phyloP scores from a whole-genome alignment of 306 rosid species.

The Chamaecrista fasciculata region DNA sequence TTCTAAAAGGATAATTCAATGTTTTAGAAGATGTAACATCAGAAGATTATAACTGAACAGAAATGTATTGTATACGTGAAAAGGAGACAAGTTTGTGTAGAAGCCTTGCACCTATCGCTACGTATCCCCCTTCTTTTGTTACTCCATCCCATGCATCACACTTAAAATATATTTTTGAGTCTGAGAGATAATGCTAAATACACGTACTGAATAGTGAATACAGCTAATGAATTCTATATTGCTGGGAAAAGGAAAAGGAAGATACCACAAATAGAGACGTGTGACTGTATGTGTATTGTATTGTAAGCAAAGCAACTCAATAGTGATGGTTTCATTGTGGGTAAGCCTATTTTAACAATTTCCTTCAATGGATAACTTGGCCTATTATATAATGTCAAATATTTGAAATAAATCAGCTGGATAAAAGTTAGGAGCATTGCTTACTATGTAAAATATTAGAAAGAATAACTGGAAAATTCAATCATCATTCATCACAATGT shows the following conservation, averaged over 20 bases:
- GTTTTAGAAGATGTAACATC: not conserved
- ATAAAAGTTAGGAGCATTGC: too few relatives aligned
- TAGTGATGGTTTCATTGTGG: not conserved
- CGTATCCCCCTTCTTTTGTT: conserved; percentile 27
- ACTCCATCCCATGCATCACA: conserved; percentile 34
- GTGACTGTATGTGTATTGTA: conserved; percentile 39
- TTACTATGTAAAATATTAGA: too few relatives aligned
- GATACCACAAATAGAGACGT: conserved; percentile 27
- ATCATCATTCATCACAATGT: too few relatives aligned
- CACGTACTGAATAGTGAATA: not conserved
- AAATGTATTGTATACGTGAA: not conserved
- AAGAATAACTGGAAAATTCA: too few relatives aligned
- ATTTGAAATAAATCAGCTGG: too few relatives aligned
- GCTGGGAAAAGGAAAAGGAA: not conserved
- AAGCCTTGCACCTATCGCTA: conserved; percentile 61
- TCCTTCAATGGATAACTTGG: too few relatives aligned
- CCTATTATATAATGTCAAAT: too few relatives aligned
- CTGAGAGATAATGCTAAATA: not conserved
- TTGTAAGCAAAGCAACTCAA: conserved; percentile 72
- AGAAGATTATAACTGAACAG: conserved; percentile 17
- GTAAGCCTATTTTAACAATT: conserved; percentile 1
- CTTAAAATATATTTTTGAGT: not conserved
- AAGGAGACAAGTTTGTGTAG: too few relatives aligned
- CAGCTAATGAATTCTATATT: not conserved
- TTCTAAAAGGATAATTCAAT: not conserved